Evolutionary conservation across 495 filamentous ascomycete genomes (phyloP).

Genomic region (Amniculicola lignicola): DNA sequence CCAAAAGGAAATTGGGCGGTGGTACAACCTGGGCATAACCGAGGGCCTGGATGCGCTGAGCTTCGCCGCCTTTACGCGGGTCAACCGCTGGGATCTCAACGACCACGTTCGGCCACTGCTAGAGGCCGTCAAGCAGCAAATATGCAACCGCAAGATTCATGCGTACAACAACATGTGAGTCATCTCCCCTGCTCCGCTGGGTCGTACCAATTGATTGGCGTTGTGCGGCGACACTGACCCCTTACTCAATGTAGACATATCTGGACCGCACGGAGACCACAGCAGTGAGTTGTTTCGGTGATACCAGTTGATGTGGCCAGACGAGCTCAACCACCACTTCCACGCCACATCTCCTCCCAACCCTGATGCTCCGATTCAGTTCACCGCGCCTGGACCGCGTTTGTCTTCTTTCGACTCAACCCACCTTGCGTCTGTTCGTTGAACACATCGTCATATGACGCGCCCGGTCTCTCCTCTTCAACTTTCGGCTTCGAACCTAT

Average conservation of each 20-base stretch:
- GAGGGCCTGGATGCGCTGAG: conserved; percentile 69
- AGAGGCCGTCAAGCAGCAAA: conserved; percentile 62
- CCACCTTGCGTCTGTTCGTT: neutral
- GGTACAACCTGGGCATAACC: conserved; percentile 78
- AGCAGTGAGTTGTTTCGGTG: conserved; percentile 29
- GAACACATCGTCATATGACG: neutral
- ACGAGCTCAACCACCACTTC: conserved; percentile 1
- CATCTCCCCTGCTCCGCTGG: conserved; percentile 17
- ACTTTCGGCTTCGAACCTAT: neutral
- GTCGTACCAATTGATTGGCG: conserved; percentile 34
- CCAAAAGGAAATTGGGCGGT: conserved; percentile 68
- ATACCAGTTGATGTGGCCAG: neutral
- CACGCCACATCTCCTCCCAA: neutral
- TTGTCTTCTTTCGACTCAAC: neutral
- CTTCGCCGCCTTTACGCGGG: conserved; percentile 69
- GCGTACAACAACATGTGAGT: conserved; percentile 74
- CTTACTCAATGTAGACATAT: conserved; percentile 48
- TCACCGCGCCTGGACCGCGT: neutral
- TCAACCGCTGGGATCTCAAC: conserved; percentile 59
- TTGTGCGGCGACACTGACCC: conserved; percentile 24
- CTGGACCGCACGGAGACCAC: conserved; percentile 46
- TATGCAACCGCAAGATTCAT: conserved; percentile 66
- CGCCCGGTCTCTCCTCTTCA: neutral
- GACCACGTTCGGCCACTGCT: conserved; percentile 60
- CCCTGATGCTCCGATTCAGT: neutral